phyloP scores from a whole-genome alignment of 306 rosid genomes.

The Oxytropis ochrocephala region DNA sequence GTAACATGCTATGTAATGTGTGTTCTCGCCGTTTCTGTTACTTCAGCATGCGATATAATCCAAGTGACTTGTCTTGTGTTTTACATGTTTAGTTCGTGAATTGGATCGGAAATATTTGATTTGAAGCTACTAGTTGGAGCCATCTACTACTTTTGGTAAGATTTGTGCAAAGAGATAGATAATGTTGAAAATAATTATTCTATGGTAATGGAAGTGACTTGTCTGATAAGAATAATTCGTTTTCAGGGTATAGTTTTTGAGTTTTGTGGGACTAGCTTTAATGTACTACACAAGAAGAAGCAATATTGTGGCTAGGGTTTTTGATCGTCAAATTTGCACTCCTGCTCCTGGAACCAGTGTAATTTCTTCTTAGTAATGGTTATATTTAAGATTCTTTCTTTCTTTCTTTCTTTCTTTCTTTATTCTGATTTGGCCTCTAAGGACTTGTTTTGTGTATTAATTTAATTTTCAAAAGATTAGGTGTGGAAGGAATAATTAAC shows the following conservation, averaged over 20 bases:
- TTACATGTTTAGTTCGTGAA: background rate
- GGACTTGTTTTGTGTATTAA: background rate
- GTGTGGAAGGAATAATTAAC: background rate
- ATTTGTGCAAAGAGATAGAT: background rate
- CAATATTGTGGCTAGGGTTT: constrained; percentile 80
- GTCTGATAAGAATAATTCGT: background rate
- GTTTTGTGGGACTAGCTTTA: constrained; percentile 32
- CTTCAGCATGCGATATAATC: background rate
- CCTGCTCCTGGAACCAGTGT: constrained; percentile 87
- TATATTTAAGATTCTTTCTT: background rate
- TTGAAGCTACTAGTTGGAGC: background rate
- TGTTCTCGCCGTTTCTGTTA: background rate
- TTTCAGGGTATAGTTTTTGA: constrained; percentile 18
- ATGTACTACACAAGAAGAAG: constrained; percentile 70
- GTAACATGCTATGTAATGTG: background rate
- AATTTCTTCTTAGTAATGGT: constrained; percentile 19
- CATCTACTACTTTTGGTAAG: background rate
- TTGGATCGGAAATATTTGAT: background rate
- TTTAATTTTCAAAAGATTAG: background rate
- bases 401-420: background rate
- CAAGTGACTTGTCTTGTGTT: background rate
- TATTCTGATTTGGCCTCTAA: background rate
- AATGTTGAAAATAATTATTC: background rate
- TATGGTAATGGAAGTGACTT: background rate
- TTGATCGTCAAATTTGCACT: constrained; percentile 78